phyloP scores from a whole-genome alignment of 768 basidiomycete species.

The Lactarius vividus region DNA sequence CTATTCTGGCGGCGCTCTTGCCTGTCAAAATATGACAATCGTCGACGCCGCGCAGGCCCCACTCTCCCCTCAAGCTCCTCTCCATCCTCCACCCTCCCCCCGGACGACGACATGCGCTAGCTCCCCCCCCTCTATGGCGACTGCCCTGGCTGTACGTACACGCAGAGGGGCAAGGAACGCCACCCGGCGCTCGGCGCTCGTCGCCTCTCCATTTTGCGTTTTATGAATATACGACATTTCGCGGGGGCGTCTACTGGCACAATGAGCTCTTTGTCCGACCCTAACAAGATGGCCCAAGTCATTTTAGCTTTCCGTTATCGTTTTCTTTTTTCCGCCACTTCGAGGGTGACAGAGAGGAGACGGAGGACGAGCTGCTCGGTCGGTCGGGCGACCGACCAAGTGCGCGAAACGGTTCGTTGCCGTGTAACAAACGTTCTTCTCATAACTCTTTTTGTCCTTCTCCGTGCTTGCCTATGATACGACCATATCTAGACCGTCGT shows the following conservation, averaged over 20 bases:
- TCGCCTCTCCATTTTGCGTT: not conserved
- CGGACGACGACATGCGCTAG: not conserved
- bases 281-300: not conserved
- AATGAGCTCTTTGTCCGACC: not conserved
- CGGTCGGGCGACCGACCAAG: not conserved
- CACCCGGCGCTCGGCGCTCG: not conserved
- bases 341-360: not conserved
- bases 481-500: conserved; percentile 12
- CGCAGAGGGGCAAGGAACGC: not conserved
- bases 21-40: not conserved
- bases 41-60: not conserved
- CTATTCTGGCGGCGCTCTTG: not conserved
- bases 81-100: not conserved
- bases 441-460: not conserved
- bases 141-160: not conserved
- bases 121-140: not conserved
- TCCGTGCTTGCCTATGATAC: conserved; percentile 19
- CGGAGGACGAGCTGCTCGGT: not conserved
- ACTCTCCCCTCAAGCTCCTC: not conserved
- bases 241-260: not conserved
- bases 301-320: conserved; percentile 4
- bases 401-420: conserved; percentile 19
- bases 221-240: not conserved
- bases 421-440: conserved; percentile 12
- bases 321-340: not conserved